Base-by-base conservation (phyloP, 192 early-diverging fungal genomes). In the Coemansia sp. region DNA sequence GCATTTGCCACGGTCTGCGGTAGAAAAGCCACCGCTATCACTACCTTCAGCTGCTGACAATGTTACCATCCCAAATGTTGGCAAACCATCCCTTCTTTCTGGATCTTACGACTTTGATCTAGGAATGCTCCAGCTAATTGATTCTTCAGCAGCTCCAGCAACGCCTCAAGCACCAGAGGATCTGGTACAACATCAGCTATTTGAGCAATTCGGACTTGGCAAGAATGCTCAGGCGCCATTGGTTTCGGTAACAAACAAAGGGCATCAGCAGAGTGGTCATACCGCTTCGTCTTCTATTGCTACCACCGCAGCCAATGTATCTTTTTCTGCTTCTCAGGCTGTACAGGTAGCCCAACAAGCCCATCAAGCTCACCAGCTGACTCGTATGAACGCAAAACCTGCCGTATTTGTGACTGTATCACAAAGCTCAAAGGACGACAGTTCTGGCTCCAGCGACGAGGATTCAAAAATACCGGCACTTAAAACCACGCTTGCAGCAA, bases 381-480 rank as follows among this genome's bases (percentile, higher is more conserved):
- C 45, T 5, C 45, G 45, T 15, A 10, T 46, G n/a, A 21, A 21
- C 4, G n/a, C n/a, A 17, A n/a, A 9, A 5, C n/a, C 45, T 1
- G 45, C n/a, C 1, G 18, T 46, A 15, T 21, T 12, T 21, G 18
- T 37, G 40, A 41, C 42, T 18, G 48, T n/a, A 24, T 63, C 67
- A 11, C 56, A 33, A 14, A 77, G 64, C 59, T 64, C 73, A 2
- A 62, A 52, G 18, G 68, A 57, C 14, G 55, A 54, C 17, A 66
- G 62, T 37, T 63, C 64, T 1, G 46, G 52, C 8, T 67, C 68
- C 0, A 71, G 74, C 66, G 64, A 67, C 0, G 62, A 67, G n/a
- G 74, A 67, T n/a, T n/a, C 41, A 10, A 50, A 30, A 2, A 45
- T 58, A 34, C 66, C 53, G 14, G 66, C 62, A 52, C 69, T 78